Percentiles rank a stretch among this genome's conserved stretches.
Evolutionary conservation across 345 rosid species (phyloP).

Genomic region (Bretschneidera sinensis): DNA sequence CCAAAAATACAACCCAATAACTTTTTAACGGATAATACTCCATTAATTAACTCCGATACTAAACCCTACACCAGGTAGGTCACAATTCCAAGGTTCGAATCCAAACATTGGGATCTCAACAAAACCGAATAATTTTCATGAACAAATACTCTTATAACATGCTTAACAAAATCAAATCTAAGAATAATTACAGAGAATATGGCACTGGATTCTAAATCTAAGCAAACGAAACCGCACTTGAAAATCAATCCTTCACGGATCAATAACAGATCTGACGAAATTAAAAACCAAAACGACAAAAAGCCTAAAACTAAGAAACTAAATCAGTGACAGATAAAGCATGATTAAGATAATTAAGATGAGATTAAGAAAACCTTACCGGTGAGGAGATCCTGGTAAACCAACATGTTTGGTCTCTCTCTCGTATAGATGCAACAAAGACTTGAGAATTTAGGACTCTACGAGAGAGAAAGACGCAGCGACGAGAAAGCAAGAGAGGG

Average conservation of each 20-base stretch:
- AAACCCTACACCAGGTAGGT: no score
- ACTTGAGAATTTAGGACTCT: not conserved
- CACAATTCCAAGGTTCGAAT: no score
- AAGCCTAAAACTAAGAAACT: not conserved
- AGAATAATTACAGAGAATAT: not conserved
- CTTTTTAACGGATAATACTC: no score
- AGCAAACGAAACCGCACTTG: not conserved
- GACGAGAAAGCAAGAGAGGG: slow-evolving; percentile 29
- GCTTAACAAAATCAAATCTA: not conserved
- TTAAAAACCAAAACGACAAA: not conserved
- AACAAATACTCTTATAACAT: not conserved
- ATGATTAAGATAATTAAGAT: not conserved
- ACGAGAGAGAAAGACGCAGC: slow-evolving; percentile 33
- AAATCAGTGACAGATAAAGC: not conserved
- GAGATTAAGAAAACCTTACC: slow-evolving; percentile 40
- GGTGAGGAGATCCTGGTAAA: slow-evolving; percentile 74
- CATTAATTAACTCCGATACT: no score
- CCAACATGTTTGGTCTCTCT: slow-evolving; percentile 72
- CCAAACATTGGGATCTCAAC: not conserved
- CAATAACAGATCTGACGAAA: slow-evolving; percentile 17
- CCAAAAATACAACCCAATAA: no score
- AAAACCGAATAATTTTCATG: not conserved
- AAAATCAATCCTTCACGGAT: not conserved
- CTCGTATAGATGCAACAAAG: slow-evolving; percentile 26
- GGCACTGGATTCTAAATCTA: not conserved